Base-by-base conservation (phyloP, 2,329 filamentous ascomycete genomes). In the Pestalotiopsis sp. region DNA sequence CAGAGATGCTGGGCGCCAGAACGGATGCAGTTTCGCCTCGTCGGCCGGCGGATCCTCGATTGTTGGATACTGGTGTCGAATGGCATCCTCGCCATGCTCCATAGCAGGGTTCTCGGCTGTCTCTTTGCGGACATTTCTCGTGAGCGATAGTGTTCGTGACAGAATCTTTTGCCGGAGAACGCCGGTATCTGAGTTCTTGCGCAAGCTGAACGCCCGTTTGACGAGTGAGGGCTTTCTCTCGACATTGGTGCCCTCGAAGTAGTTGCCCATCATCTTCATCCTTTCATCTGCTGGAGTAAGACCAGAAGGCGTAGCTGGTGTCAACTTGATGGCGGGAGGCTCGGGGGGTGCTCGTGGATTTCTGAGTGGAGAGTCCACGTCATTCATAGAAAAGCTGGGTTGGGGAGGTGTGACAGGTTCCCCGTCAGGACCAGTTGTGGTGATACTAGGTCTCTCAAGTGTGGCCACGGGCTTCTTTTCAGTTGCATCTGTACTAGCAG, bases 291-390 rank as follows among this genome's bases (percentile, higher is more conserved):
- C 80, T 11, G 89, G 88, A 1, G 88, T 90, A 58, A 86, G 74
- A 2, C 86, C 88, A 2, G 88, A 90, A 3, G 89, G 88, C 0
- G 88, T 91, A 31, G 89, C 88, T 0, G 88, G 88, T 41, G 89
- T 91, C 69, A 91, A 88, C 67, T 88, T 85, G 72, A 91, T 85
- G 1, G 78, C 79, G 11, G 83, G 84, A 5, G 79, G 87, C 70
- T 84, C 80, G 23, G 88, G 88, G 5, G 88, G 87, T n/a, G 81
- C 82, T 61, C 88, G 85, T 14, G 89, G 89, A 71, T 91, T 91
- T 67, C 88, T 82, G 41, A 91, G 80, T 7, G 89, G 89, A 14
- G 88, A 91, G 72, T 91, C 88, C 25, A 89, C 82, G 65, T 88
- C 84, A 45, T 87, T 82, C 71, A 86, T 80, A 0, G 82, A 81